These are phyloP conservation scores for Pseudogymnoascus destructans DNA, from an alignment of 2,329 filamentous ascomycete species.

Conservation along the genomic window DNA sequence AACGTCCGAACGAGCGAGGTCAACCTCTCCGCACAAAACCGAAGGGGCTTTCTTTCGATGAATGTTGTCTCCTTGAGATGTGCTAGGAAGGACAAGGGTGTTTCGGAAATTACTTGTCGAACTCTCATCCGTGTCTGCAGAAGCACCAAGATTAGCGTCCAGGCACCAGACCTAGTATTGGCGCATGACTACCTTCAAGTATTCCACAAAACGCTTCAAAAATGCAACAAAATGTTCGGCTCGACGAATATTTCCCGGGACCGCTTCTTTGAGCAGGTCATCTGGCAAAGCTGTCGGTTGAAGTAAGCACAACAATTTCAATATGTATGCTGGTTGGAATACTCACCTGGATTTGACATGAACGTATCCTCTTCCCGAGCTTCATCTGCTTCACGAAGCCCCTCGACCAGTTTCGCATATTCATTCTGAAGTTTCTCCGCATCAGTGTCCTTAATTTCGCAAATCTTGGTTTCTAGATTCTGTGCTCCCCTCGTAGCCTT, in stretches of 20 bases:
- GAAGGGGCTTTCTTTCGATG: conserved; percentile 88
- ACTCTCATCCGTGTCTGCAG: conserved; percentile 88
- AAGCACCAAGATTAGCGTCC: conserved; percentile 12
- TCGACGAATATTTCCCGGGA: conserved; percentile 89
- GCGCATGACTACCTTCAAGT: conserved; percentile 52
- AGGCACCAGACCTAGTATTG: background rate
- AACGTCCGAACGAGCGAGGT: conserved; percentile 90
- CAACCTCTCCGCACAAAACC: conserved; percentile 88
- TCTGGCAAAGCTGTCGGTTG: conserved; percentile 61
- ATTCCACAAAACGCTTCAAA: conserved; percentile 92
- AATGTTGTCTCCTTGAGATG: conserved; percentile 94
- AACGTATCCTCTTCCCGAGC: conserved; percentile 88
- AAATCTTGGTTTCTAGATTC: conserved; percentile 81
- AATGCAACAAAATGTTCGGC: conserved; percentile 95
- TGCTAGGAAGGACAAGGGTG: conserved; percentile 80
- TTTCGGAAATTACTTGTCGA: conserved; percentile 92
- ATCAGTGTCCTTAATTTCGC: conserved; percentile 91
- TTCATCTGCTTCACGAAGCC: conserved; percentile 75
- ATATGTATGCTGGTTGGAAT: background rate
- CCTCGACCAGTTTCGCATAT: conserved; percentile 90
- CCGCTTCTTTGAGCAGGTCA: conserved; percentile 86
- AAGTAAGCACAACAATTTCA: background rate
- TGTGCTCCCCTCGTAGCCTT: conserved; percentile 83
- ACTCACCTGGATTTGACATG: conserved; percentile 68
- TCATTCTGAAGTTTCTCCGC: conserved; percentile 89